Base-by-base conservation (phyloP, 2,329 filamentous ascomycete species). In the Penicillium polonicum region DNA sequence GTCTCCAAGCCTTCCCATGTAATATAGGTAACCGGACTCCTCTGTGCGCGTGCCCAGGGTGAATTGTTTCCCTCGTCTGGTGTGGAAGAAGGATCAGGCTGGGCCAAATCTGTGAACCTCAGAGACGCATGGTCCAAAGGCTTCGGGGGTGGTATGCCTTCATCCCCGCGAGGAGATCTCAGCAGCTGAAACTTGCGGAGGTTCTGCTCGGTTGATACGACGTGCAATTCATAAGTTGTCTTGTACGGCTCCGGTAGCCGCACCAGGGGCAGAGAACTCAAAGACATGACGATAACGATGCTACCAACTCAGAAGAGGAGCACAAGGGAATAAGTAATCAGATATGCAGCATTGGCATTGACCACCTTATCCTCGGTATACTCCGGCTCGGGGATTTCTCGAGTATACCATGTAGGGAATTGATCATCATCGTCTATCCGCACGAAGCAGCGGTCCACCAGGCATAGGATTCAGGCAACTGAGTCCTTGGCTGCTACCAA, bases 31-130 rank as follows among this genome's bases (percentile, higher is more conserved):
- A 69, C 60, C 2, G 70, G 72, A 35, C 65, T 72, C 53, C 72
- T 58, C 29, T 66, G 67, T 21, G 64, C 68, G 8, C 72, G 69
- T 3, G 73, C 76, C 74, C 74, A 78, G 6, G 71, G 60, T 15
- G 71, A 74, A 59, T 78, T 78, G 52, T 78, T 72, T 38, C 64
- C 66, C 0, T 65, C 52, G 2, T 64, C 61, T 2, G 68, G 63
- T 13, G 60, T 61, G 27, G 61, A 60, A 9, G 64, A 55, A 21
- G 62, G 54, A 25, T 67, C 58, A 23, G 65, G 63, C 5, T 57
- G 56, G 2, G 60, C 48, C 13, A 74, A 58, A 25, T 72, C 68
- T 31, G 66, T 71, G 60, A 72, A 74, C 8, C 60, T 63, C 10
- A 75, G 60, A 4, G 63, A 61, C 9, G 67, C 61, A 44, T 68